Base-by-base conservation (phyloP, 2,329 filamentous ascomycete species). In the Cercospora sesami region DNA sequence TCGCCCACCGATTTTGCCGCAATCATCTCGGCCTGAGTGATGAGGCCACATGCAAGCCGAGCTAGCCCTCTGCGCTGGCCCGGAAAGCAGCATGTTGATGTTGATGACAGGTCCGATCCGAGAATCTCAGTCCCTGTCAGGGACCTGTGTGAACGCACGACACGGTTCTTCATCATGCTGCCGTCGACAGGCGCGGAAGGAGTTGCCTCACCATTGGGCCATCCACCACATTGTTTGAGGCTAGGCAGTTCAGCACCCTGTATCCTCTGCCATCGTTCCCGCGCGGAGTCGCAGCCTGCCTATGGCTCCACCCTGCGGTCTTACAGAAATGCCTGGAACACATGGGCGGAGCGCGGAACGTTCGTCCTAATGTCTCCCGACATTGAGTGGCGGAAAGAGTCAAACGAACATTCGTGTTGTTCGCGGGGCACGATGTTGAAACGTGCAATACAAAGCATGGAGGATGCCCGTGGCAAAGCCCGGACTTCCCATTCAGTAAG, bases 331-430 rank as follows among this genome's bases (percentile, higher is more conserved):
- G 66, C 65, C 63, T 71, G 59, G 63, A 69, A 67, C 69, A 59
- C 67, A 65, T 65, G 64, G 51, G 67, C 64, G 69, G 69, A 58
- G 67, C 65, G 66, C 65, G 65, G 67, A 51, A 68, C 65, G 64
- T 55, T 68, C 60, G 51, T 26, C 68, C 67, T 57, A 63, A 61
- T 63, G 60, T 68, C 65, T 63, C 48, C 69, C 71, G 69, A 69
- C 62, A 68, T 72, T 66, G 59, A 12, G 57, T 45, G 33, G 55
- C 67, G 69, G 67, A 48, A 67, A 69, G 67, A 58, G 53, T 64
- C 71, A 73, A 73, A 73, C 71, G 71, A 68, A 58, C 61, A 23
- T 62, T 61, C 63, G 68, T 66, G 51, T 68, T 51, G 58, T 66
- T 57, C 63, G 63, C 60, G 63, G 64, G 63, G 63, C 68, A 65